phyloP scores from a whole-genome alignment of 768 basidiomycete genomes.

The Suillus lakei region DNA sequence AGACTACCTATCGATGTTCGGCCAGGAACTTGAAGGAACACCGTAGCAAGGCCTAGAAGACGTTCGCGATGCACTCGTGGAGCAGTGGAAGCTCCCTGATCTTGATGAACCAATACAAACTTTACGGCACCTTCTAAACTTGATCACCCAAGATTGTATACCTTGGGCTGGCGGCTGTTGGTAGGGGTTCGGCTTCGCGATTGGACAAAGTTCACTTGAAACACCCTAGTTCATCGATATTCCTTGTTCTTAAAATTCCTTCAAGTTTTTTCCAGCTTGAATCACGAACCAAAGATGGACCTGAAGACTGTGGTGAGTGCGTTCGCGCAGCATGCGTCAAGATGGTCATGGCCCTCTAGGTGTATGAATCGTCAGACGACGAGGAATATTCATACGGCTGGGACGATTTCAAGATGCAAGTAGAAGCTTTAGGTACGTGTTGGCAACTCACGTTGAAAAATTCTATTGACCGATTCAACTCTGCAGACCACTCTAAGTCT shows the following conservation, averaged over 20 bases:
- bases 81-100: neutral
- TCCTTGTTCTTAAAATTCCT: neutral
- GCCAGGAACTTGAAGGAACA: neutral
- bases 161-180: neutral
- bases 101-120: neutral
- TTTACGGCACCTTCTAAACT: slow-evolving; percentile 4
- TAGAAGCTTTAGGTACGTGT: neutral
- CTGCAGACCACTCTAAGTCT: neutral
- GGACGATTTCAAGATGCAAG: neutral
- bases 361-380: slow-evolving; percentile 2
- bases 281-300: neutral
- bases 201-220: neutral
- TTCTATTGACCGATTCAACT: neutral
- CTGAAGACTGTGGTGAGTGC: neutral
- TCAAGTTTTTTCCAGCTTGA: neutral
- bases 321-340: neutral
- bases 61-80: neutral
- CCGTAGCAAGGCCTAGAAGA: neutral
- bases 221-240: neutral
- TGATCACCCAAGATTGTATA: neutral
- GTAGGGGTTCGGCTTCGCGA: neutral
- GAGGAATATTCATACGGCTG: neutral
- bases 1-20: neutral
- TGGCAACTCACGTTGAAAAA: neutral
- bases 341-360: neutral